These are phyloP conservation scores for Clathrospora elynae DNA, from an alignment of 2,329 filamentous ascomycete species.

Conservation along the genomic window DNA sequence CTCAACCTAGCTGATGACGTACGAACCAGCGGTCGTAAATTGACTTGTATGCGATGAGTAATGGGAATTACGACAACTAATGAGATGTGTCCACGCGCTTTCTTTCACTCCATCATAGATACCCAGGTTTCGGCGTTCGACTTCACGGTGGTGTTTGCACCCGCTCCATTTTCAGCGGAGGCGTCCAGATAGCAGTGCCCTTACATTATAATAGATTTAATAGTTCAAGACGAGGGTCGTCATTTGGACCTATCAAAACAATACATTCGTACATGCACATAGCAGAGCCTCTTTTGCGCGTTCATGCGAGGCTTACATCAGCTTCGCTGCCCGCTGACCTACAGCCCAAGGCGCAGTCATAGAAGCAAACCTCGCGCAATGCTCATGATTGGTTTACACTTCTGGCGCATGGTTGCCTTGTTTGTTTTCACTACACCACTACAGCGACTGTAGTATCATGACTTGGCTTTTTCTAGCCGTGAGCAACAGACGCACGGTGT, in stretches of 20 bases:
- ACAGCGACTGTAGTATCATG: no score
- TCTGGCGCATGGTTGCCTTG: conserved; percentile 1
- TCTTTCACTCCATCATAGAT: no score
- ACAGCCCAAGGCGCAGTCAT: conserved; percentile 16
- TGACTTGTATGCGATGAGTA: conserved; percentile 10
- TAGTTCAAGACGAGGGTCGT: no score
- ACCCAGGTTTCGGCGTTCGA: no score
- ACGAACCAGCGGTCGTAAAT: conserved; percentile 4
- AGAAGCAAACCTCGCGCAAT: conserved; percentile 1
- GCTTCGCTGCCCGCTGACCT: conserved; percentile 22
- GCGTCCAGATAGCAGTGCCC: conserved; percentile 5
- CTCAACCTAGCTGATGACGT: conserved; percentile 5
- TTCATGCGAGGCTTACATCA: conserved; percentile 22
- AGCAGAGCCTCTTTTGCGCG: conserved; percentile 23
- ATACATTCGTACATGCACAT: conserved; percentile 9
- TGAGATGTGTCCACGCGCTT: no score
- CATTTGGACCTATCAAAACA: conserved; percentile 6
- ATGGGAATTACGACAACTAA: conserved; percentile 11
- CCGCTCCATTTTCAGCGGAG: not conserved
- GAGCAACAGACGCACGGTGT: no score
- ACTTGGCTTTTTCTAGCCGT: no score
- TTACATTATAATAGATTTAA: no score
- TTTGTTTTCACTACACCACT: conserved; percentile 3
- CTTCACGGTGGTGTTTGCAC: no score
- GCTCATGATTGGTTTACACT: conserved; percentile 5